Percentiles rank a stretch among this genome's conserved stretches.
phyloP scores from a whole-genome alignment of 495 filamentous ascomycete species.

The Friedmanniomyces endolithicus region DNA sequence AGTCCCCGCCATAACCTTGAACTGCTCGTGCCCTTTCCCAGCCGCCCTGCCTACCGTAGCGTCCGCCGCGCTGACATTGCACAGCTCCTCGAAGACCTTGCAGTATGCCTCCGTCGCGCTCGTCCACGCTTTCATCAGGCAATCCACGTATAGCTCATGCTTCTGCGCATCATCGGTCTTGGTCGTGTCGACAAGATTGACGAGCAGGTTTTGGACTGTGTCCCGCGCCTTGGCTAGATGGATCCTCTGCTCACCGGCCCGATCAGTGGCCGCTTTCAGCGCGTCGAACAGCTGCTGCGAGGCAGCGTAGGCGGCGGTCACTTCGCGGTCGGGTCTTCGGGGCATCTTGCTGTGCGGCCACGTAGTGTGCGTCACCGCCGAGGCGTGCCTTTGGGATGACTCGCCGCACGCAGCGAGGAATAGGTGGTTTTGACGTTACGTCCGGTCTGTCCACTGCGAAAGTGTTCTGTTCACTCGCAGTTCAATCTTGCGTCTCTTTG shows the following conservation, averaged over 20 bases:
- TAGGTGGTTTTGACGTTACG: too few species aligned
- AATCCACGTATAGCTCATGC: slow-evolving; percentile 5
- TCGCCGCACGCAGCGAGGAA: too few species aligned
- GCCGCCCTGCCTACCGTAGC: slow-evolving; percentile 2
- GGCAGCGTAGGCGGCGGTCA: slow-evolving; percentile 13
- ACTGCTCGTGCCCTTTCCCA: slow-evolving; percentile 1
- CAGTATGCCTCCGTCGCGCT: slow-evolving; percentile 9
- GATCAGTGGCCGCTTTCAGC: background rate
- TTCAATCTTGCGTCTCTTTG: too few species aligned
- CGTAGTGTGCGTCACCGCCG: background rate
- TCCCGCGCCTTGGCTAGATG: slow-evolving; percentile 9
- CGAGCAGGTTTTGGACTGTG: slow-evolving; percentile 9
- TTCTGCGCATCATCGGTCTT: background rate
- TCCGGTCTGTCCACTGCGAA: too few species aligned
- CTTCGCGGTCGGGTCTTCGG: background rate
- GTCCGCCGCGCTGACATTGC: slow-evolving; percentile 6
- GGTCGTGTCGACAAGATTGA: slow-evolving; percentile 1
- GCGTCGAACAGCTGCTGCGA: slow-evolving; percentile 16
- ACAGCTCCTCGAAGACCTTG: slow-evolving; percentile 13
- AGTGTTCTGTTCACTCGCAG: too few species aligned
- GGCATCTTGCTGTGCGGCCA: background rate
- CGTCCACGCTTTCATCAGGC: slow-evolving; percentile 12
- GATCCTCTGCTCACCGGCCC: background rate
- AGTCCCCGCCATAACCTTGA: slow-evolving; percentile 5
- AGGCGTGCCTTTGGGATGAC: too few species aligned